These are phyloP conservation scores for Polysphondylium violaceum DNA, from an alignment of 78 protist genomes.

Conservation along the genomic window DNA sequence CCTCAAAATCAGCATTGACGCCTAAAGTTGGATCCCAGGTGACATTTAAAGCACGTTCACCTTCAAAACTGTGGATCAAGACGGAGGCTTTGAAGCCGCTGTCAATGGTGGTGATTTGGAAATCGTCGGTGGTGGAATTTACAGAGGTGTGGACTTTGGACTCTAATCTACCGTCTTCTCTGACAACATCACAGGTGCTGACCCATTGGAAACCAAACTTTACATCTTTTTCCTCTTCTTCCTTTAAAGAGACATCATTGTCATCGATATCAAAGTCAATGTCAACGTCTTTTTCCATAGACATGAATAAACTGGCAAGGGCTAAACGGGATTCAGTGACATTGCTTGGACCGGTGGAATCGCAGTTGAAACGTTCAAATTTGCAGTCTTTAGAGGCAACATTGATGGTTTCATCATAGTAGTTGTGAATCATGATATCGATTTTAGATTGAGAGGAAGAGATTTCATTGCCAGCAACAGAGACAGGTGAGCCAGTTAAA, in stretches of 20 bases:
- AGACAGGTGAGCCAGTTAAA: neutral
- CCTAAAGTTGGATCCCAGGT: constrained; percentile 9
- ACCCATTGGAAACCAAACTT: constrained; percentile 10
- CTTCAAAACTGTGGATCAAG: neutral
- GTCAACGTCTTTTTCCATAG: neutral
- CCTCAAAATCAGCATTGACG: no score
- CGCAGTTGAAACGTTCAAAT: neutral
- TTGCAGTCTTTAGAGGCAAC: neutral
- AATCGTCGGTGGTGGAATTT: neutral
- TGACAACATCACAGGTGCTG: neutral
- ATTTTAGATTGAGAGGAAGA: constrained; percentile 13
- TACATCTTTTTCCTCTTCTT: no score
- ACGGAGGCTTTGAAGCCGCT: neutral
- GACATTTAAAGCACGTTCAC: neutral
- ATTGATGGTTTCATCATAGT: neutral
- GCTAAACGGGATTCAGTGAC: neutral
- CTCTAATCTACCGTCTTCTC: neutral
- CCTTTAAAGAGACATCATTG: neutral
- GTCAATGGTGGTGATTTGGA: neutral
- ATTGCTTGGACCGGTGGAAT: constrained; percentile 4
- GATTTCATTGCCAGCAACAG: neutral
- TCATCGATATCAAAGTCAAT: neutral
- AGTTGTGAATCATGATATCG: neutral
- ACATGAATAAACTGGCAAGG: constrained; percentile 2
- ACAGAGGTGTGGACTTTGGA: neutral